Percentiles rank a stretch among this genome's conserved stretches.
Conservation (phyloP, 1,284 basidiomycete species). For the Rhodotorula sp. region DNA sequence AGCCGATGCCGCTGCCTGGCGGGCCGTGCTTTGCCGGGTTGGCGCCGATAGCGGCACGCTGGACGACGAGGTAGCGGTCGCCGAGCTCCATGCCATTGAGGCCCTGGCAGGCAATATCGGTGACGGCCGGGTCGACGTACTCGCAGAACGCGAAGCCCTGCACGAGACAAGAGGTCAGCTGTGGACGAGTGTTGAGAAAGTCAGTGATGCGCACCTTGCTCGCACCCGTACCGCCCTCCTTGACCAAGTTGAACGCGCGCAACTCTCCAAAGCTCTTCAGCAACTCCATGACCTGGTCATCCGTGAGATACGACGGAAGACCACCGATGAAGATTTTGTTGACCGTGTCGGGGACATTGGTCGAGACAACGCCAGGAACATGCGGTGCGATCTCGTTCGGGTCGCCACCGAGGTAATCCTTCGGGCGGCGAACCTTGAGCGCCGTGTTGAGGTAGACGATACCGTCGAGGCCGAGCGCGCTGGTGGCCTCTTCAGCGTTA, state of each 20-base stretch:
- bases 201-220: conserved; percentile 66
- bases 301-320: conserved; percentile 87
- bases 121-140: conserved; percentile 84
- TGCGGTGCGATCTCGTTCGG: conserved; percentile 64
- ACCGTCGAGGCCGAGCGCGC: conserved; percentile 94
- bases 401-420: conserved; percentile 76
- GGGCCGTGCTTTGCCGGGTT: conserved; percentile 60
- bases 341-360: conserved; percentile 91
- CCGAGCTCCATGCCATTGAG: conserved; percentile 97
- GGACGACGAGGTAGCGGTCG: conserved; percentile 93
- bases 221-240: conserved; percentile 80
- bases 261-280: conserved; percentile 96
- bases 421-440: conserved; percentile 92
- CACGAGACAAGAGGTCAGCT: conserved; percentile 7
- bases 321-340: conserved; percentile 99
- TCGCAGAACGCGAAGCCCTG: conserved; percentile 99
- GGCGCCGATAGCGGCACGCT: conserved; percentile 76
- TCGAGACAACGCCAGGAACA: conserved; percentile 91
- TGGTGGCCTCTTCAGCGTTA: conserved; percentile 90
- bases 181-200: background rate
- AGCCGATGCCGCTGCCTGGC: conserved; percentile 50
- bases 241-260: conserved; percentile 95
- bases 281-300: conserved; percentile 96
- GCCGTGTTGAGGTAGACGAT: conserved; percentile 89
- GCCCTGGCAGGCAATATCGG: conserved; percentile 93